Evolutionary conservation across 805 yeast species (phyloP), one percentile per base, ranked within the genome.

Genomic region (Sugiyamaella marilandica): DNA sequence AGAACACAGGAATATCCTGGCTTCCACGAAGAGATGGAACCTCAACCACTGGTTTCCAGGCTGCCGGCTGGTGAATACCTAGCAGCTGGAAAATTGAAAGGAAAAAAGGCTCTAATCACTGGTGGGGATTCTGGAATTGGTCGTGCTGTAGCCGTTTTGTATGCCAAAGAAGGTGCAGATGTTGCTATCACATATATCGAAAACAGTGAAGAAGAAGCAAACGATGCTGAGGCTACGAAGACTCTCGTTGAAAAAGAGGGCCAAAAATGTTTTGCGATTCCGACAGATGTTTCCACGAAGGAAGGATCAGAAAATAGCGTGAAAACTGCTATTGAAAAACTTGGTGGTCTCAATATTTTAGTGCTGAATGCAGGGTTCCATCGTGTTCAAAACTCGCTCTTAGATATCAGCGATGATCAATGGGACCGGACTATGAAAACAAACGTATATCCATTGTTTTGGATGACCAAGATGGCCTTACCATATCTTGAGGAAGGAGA

Each of bases 41-140:
- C 45, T 19, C n/a, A 41, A 21, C 45, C 45, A 21, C 8, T 14
- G 26, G 9, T 41, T 8, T 5, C 45, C 5, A 41, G 10, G 45
- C 9, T 41, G 9, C 45, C 45, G 3, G 26, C 18, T 18, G 45
- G 45, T 13, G 45, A 41, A 21, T 41, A 41, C 24, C n/a, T 41
- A 5, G 45, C 45, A 14, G n/a, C 24, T 3, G 45, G 45, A 18
- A 41, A 41, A 9, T 9, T 41, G 45, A 41, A 41, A 18, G 45
- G 45, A 5, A 41, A 41, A 18, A 41, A 21, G 45, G 45, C 45
- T 41, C 45, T 41, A 13, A 19, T 41, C 21, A 41, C 19, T 5
- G 45, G 45, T 41, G 45, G 45, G n/a, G 45, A 41, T 41, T 41
- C 45, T 4, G 45, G 45, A 13, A 41, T 41, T 41, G 45, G 45